Base-by-base conservation (phyloP, 2,329 filamentous ascomycete species). In the Ophiostoma perfectum region DNA sequence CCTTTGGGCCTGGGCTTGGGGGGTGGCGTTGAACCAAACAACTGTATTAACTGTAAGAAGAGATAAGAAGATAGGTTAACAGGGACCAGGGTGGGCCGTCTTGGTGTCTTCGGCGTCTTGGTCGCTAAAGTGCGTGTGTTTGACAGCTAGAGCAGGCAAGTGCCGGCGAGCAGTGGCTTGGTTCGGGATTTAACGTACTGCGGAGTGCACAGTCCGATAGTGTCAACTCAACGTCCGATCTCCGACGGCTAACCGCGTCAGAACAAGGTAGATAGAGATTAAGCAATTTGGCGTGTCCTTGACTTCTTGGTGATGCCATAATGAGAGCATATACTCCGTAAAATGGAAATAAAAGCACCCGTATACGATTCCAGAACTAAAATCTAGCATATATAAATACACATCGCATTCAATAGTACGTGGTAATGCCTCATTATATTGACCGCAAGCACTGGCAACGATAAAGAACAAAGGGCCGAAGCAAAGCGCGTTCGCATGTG, bases 1-100 rank as follows among this genome's bases (percentile, higher is more conserved):
- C 27, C 27, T 27, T 27, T 27, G 27, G 27, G 27, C 27, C 27
- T 27, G 27, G 27, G 27, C 27, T 27, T 27, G 27, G 55, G 27
- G 55, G 7, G 4, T 49, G 47, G 47, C 47, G 47, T 49, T 18
- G 14, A 18, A 49, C 27, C 27, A 49, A 49, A 5, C 2, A 4
- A 9, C 49, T 55, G 47, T 52, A 36, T 11, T 27, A 55, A n/a
- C 4, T 12, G 27, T 14, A 49, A 14, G 1, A 38, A 58, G 27
- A 60, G 55, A 60, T 60, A 60, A 60, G 55, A 39, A 38, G 55
- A 60, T 60, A 60, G 55, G 55, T 5, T 5, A 39, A 60, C 27
- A 60, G 55, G 55, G 11, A 14, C 11, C 45, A 14, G 45, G 16
- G 45, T 49, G 14, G 45, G 55, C 27, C 42, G 11, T 44, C 42